Percentiles rank a stretch among this genome's conserved stretches.
These are phyloP conservation scores for Kappamyces sp. DNA, from an alignment of 192 early-diverging fungal genomes.

Conservation along the genomic window DNA sequence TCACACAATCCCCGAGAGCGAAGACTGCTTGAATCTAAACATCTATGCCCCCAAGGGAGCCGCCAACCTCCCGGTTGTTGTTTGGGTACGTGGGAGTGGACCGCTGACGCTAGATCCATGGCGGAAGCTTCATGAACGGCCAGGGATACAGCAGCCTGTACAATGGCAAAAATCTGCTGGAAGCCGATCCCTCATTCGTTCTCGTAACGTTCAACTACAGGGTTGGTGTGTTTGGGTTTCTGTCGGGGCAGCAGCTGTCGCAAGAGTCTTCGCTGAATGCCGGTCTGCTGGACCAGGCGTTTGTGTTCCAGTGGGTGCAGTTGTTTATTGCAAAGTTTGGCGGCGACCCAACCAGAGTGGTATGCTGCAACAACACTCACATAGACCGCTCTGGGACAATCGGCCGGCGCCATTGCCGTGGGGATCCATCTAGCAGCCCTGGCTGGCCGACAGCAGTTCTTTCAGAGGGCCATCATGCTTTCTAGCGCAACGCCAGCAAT, in stretches of 20 bases:
- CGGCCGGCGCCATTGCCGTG: conserved; percentile 46
- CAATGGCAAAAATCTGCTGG: conserved; percentile 29
- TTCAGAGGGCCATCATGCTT: conserved; percentile 8
- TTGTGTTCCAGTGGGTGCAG: conserved; percentile 53
- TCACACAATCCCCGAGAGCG: neutral
- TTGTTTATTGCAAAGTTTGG: conserved; percentile 62
- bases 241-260: conserved; percentile 8
- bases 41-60: conserved; percentile 29
- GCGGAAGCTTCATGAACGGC: conserved; percentile 48
- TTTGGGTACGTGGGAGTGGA: conserved; percentile 33
- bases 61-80: conserved; percentile 48
- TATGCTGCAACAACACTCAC: too few species aligned
- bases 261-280: conserved; percentile 21
- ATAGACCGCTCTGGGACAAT: conserved; percentile 51
- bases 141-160: conserved; percentile 28
- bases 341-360: conserved; percentile 45
- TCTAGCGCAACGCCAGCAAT: conserved; percentile 5
- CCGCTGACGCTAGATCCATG: conserved; percentile 21
- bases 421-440: conserved; percentile 19
- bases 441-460: conserved; percentile 6
- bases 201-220: conserved; percentile 45
- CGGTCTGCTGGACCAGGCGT: conserved; percentile 33
- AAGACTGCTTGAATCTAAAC: conserved; percentile 46
- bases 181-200: conserved; percentile 8
- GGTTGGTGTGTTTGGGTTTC: conserved; percentile 33